phyloP scores from a whole-genome alignment of 73 alveolate species.

The Diophrys sp. region DNA sequence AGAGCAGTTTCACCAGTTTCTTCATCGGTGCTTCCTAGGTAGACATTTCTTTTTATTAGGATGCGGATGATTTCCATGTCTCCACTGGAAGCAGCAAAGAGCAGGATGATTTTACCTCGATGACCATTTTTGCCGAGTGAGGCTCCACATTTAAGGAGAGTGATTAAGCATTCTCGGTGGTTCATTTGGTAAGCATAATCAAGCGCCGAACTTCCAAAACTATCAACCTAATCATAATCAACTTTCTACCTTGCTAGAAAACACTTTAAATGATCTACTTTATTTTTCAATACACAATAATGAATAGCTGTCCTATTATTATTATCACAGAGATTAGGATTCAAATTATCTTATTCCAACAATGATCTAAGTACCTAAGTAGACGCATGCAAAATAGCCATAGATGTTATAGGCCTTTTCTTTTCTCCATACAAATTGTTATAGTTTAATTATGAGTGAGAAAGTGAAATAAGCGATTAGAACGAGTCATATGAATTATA shows the following conservation, averaged over 20 bases:
- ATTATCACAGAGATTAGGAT: not conserved
- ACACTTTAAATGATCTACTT: not conserved
- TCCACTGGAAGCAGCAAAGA: constrained; percentile 10
- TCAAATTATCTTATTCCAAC: not conserved
- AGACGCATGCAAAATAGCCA: not conserved
- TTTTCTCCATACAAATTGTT: constrained; percentile 5
- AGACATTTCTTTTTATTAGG: constrained; percentile 2
- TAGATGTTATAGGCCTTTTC: constrained; percentile 1
- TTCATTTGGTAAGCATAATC: constrained; percentile 4
- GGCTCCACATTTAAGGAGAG: constrained; percentile 1
- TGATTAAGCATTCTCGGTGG: not conserved
- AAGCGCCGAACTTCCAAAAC: not conserved
- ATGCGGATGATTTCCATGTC: not conserved
- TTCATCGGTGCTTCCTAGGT: not conserved
- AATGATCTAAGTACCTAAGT: not conserved
- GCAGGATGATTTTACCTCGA: not conserved
- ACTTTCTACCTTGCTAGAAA: not conserved
- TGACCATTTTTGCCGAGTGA: not conserved
- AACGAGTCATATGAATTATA: not conserved
- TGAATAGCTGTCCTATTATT: not conserved
- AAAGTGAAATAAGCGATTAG: not conserved
- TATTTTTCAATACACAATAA: not conserved
- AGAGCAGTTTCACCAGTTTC: constrained; percentile 1
- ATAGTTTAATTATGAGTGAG: not conserved
- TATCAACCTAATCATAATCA: not conserved